phyloP scores from a whole-genome alignment of 495 filamentous ascomycete genomes.

The Bacidia rubella region DNA sequence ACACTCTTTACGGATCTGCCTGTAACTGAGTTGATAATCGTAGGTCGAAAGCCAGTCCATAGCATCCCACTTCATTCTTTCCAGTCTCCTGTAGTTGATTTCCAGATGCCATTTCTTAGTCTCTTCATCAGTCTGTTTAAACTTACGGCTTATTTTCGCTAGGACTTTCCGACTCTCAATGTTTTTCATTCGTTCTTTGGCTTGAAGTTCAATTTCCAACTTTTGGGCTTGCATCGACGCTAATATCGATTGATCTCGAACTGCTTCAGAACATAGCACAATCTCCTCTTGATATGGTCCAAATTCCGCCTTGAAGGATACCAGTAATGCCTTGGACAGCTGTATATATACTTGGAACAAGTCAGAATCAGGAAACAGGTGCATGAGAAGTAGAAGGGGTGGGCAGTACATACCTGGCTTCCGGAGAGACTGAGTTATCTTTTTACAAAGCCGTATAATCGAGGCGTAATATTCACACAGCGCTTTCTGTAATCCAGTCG shows the following conservation, averaged over 20 bases:
- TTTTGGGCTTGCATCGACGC: conserved; percentile 16
- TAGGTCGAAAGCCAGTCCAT: conserved; percentile 2
- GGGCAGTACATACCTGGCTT: background rate
- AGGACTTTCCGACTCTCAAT: background rate
- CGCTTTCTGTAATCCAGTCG: conserved; percentile 20
- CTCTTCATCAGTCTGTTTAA: background rate
- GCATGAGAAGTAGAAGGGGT: background rate
- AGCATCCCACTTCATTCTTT: background rate
- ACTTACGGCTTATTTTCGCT: background rate
- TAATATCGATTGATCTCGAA: conserved; percentile 13
- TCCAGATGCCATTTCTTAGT: conserved; percentile 3
- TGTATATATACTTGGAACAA: conserved; percentile 1
- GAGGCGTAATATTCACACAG: conserved; percentile 25
- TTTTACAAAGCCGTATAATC: conserved; percentile 22
- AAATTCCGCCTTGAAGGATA: conserved; percentile 15
- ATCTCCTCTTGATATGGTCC: conserved; percentile 5
- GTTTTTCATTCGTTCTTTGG: conserved; percentile 10
- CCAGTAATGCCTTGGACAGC: background rate
- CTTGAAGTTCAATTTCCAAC: conserved; percentile 11
- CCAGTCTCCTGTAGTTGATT: background rate
- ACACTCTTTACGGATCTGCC: background rate
- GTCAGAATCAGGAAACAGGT: background rate
- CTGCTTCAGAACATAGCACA: background rate
- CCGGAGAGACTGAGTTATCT: conserved; percentile 16
- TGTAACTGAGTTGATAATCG: conserved; percentile 5